phyloP scores from a whole-genome alignment of 352 stramenopile species.

The Globisporangium viniferum region DNA sequence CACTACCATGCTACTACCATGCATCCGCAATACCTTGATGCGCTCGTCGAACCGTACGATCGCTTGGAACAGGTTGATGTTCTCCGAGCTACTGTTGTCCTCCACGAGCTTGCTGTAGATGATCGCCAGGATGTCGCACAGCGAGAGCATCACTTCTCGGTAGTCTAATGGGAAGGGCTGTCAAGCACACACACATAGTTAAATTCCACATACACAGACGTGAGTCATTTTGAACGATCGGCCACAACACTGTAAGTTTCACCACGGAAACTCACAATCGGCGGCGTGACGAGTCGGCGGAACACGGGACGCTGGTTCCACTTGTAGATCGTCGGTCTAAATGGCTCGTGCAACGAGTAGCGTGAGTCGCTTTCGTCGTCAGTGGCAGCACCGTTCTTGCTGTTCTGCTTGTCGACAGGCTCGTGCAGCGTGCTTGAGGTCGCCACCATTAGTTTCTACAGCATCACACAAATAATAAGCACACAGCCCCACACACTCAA shows the following conservation, averaged over 20 bases:
- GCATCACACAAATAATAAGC: not conserved
- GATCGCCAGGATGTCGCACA: constrained; percentile 79
- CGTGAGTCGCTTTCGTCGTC: constrained; percentile 26
- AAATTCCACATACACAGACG: not conserved
- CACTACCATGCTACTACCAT: not conserved
- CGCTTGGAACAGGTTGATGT: constrained; percentile 70
- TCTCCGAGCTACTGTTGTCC: constrained; percentile 69
- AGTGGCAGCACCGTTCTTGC: not conserved
- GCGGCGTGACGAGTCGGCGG: constrained; percentile 61
- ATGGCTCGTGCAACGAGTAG: constrained; percentile 51
- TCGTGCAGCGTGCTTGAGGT: constrained; percentile 68
- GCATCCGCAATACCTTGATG: constrained; percentile 55
- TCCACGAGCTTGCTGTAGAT: constrained; percentile 84
- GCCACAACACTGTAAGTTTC: not conserved
- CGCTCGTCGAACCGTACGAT: constrained; percentile 79
- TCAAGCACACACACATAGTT: not conserved
- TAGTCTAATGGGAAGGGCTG: constrained; percentile 82
- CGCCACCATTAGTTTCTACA: constrained; percentile 82
- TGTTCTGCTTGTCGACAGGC: constrained; percentile 26
- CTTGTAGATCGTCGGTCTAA: constrained; percentile 69
- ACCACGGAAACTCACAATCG: constrained; percentile 43
- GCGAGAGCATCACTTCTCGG: constrained; percentile 71
- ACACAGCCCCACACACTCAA: not conserved
- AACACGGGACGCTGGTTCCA: constrained; percentile 84
- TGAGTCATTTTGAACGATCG: not conserved